Base-by-base conservation (phyloP, 441 rosid species). In the Metrosideros polymorpha region DNA sequence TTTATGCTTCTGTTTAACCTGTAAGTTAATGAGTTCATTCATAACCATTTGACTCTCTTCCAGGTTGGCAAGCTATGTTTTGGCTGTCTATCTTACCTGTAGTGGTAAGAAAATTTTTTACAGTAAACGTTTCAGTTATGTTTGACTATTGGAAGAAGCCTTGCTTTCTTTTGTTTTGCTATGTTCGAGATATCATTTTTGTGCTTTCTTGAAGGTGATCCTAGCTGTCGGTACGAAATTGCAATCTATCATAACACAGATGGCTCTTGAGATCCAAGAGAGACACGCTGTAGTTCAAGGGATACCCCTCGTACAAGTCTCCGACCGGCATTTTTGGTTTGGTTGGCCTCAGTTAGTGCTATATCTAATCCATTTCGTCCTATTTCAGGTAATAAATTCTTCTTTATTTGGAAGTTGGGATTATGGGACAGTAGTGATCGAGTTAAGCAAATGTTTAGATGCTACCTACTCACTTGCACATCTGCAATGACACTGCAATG, bases 241-340 rank as follows among this genome's bases (percentile, higher is more conserved):
- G 88, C 99, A 96, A 77, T 93, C 93, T n/a, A 93, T 98, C 85
- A 92, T 96, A 87, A 89, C 98, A 50, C 92, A 89, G 84, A 96
- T 98, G 99, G 99, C 99, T 17, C 77, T 98, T 55, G 99, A 98
- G 91, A 98, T 98, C 87, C 91, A 90, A 27, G 98, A 98, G 88
- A 95, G 93, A 89, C 98, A 98, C 52, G 97, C 98, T 1, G 98
- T 98, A 79, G 92, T 98, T 43, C 99, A 98, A 91, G 99, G 99
- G 90, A 95, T 98, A 93, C 99, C 99, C 83, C 96, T 98, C 83
- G 99, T 95, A 61, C 93, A 95, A 92, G 98, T 93, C 85, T 95
- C 98, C 43, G 98, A 98, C 89, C 88, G 90, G 82, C 94, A 95
- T 85, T 96, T 98, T 88, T 98, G 99, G 99, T 93, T 98, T 35